phyloP scores from a whole-genome alignment of 768 basidiomycete genomes.

The Kwoniella mangroviensis region DNA sequence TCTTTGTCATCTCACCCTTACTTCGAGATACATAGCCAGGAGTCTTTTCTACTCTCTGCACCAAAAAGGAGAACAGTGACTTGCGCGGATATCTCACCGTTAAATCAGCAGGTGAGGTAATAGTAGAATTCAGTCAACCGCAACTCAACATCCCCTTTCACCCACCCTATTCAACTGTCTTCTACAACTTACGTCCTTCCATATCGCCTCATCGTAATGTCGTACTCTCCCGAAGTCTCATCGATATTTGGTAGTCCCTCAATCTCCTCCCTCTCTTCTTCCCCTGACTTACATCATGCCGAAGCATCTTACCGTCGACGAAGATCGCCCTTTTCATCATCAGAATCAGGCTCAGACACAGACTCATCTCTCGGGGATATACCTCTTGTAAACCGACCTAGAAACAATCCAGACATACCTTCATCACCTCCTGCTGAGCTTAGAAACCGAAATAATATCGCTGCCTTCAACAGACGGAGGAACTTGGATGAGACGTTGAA shows the following conservation, averaged over 20 bases:
- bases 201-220: neutral
- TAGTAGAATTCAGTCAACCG: no score
- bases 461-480: neutral
- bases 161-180: neutral
- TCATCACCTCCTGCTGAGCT: neutral
- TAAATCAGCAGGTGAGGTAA: no score
- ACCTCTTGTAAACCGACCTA: neutral
- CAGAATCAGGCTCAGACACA: neutral
- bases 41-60: no score
- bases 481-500: constrained; percentile 2
- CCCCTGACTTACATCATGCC: no score
- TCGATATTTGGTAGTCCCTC: neutral
- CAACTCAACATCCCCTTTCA: neutral
- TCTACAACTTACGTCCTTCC: neutral
- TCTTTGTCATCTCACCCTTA: neutral
- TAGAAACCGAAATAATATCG: neutral
- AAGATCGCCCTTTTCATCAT: no score
- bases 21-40: neutral
- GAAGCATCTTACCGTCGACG: neutral
- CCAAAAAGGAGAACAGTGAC: no score
- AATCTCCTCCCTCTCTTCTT: neutral
- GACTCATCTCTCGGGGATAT: neutral
- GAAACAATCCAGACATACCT: neutral
- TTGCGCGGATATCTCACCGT: no score
- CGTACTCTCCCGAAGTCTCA: neutral